These are phyloP conservation scores for Monilinia vaccinii-corymbosi DNA, from an alignment of 2,329 filamentous ascomycete species.

Conservation along the genomic window DNA sequence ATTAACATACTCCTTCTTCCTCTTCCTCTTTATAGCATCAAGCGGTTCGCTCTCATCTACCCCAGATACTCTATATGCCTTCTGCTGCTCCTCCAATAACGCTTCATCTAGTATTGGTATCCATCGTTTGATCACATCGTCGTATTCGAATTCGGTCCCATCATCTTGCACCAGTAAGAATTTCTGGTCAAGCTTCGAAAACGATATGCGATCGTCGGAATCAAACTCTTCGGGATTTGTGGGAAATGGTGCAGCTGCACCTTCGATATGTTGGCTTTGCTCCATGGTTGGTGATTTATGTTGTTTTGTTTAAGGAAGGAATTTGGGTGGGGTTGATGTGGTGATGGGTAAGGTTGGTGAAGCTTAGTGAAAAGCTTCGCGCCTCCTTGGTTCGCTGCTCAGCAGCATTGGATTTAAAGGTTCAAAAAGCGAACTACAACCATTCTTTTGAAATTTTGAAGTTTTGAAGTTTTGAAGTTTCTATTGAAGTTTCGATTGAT, in stretches of 20 bases:
- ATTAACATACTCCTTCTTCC: slow-evolving; percentile 41
- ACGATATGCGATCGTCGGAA: slow-evolving; percentile 73
- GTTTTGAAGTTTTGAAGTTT: background rate
- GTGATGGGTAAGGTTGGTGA: background rate
- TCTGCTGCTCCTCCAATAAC: slow-evolving; percentile 49
- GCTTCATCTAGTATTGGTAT: slow-evolving; percentile 58
- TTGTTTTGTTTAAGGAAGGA: background rate
- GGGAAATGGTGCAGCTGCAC: slow-evolving; percentile 21
- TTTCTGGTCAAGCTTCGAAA: slow-evolving; percentile 72
- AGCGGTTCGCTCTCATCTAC: slow-evolving; percentile 47
- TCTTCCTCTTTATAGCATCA: slow-evolving; percentile 39
- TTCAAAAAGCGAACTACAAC: background rate
- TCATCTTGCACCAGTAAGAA: slow-evolving; percentile 79
- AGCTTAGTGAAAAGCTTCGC: background rate
- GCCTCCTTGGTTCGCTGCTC: background rate
- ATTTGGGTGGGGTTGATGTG: slow-evolving; percentile 6
- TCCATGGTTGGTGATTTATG: slow-evolving; percentile 18
- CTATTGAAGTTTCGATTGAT: background rate
- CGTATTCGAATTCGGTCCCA: slow-evolving; percentile 78
- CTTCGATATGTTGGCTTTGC: slow-evolving; percentile 12
- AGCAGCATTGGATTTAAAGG: background rate
- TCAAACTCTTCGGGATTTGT: slow-evolving; percentile 45
- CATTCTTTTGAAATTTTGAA: background rate
- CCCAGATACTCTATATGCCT: slow-evolving; percentile 50
- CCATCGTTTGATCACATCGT: slow-evolving; percentile 64